phyloP scores from a whole-genome alignment of 108 stramenopile genomes.

The Nannochloropsis granulata region DNA sequence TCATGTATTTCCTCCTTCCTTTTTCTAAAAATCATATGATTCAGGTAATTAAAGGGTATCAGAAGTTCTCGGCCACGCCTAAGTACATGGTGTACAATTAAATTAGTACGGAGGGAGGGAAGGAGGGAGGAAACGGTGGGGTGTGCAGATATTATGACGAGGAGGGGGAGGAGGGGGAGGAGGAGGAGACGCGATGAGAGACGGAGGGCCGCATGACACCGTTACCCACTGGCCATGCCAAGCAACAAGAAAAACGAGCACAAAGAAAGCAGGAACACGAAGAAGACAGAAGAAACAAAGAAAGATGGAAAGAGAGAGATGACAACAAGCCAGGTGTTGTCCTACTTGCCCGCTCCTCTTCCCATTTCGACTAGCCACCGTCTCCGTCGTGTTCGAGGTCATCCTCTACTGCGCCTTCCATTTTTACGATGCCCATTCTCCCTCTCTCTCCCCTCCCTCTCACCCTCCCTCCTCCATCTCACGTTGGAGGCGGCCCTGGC shows the following conservation, averaged over 20 bases:
- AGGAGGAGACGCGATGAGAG: too few relatives aligned
- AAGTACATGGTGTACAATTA: conserved; percentile 63
- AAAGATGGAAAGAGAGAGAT: background rate
- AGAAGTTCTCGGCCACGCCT: conserved; percentile 97
- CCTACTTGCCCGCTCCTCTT: background rate
- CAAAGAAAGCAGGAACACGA: background rate
- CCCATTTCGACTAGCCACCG: too few relatives aligned
- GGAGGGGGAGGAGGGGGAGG: background rate
- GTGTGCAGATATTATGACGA: background rate
- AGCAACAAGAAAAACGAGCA: background rate
- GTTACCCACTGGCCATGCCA: too few relatives aligned
- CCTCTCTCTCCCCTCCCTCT: background rate
- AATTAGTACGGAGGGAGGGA: background rate
- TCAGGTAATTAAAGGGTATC: conserved; percentile 99
- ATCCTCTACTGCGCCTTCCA: background rate
- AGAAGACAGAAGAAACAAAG: background rate
- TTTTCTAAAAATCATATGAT: conserved; percentile 58
- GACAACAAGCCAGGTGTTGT: background rate
- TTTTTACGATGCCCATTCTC: background rate
- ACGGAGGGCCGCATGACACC: too few relatives aligned
- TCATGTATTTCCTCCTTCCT: too few relatives aligned
- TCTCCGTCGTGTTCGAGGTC: too few relatives aligned
- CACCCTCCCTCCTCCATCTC: background rate
- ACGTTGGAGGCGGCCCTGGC: background rate
- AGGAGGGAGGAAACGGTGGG: background rate